Evolutionary conservation across 108 stramenopile genomes (phyloP).

Genomic region (Fistulifera solaris): DNA sequence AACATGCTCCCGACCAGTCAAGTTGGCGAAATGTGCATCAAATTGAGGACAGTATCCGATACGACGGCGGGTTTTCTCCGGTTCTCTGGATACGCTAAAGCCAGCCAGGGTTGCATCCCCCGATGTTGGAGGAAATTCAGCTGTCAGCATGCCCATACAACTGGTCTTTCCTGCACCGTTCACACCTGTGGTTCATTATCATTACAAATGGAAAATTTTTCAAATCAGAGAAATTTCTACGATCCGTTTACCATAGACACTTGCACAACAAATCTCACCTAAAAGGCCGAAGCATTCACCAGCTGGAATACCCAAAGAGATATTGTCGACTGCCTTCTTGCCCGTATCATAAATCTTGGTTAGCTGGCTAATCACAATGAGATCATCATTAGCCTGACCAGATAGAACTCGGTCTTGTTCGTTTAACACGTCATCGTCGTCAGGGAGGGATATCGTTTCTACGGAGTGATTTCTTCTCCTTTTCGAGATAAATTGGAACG

Average conservation of each 20-base stretch:
- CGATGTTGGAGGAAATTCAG: conserved; percentile 85
- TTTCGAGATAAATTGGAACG: conserved; percentile 12
- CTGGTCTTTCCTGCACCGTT: conserved; percentile 88
- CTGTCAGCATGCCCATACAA: conserved; percentile 87
- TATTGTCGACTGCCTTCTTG: conserved; percentile 81
- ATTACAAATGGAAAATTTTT: no score
- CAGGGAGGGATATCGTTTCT: conserved; percentile 9
- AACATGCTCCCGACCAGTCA: conserved; percentile 95
- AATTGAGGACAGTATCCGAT: conserved; percentile 98
- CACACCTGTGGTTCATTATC: no score
- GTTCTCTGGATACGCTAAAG: conserved; percentile 65
- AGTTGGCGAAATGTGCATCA: conserved; percentile 93
- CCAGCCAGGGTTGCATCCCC: conserved; percentile 90
- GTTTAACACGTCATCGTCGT: conserved; percentile 77
- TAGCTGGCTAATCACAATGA: conserved; percentile 69
- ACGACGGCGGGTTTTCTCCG: conserved; percentile 61
- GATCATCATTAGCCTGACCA: conserved; percentile 61
- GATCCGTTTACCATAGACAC: no score
- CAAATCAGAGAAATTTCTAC: no score
- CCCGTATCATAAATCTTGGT: conserved; percentile 79
- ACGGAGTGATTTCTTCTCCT: background rate
- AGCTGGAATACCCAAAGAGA: conserved; percentile 82
- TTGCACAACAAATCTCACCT: no score
- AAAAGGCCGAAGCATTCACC: conserved; percentile 89
- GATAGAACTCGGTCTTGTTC: conserved; percentile 73